Evolutionary conservation across 495 filamentous ascomycete species (phyloP).

Genomic region (Evernia prunastri): DNA sequence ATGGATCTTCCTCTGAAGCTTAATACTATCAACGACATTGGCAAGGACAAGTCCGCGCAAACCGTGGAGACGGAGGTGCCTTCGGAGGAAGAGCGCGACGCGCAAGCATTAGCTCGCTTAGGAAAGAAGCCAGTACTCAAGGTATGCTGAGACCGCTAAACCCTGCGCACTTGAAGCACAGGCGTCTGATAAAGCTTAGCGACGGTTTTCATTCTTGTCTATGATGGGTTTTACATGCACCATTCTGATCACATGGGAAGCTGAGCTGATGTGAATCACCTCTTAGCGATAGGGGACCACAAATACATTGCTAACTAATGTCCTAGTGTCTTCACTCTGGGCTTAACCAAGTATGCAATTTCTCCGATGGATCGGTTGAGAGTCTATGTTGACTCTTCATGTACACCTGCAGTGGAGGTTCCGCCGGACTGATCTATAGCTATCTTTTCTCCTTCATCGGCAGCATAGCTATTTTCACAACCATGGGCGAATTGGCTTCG

Average conservation of each 20-base stretch:
- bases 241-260: slow-evolving; percentile 47
- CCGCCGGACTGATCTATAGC: slow-evolving; percentile 36
- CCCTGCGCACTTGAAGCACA: neutral
- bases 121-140: slow-evolving; percentile 47
- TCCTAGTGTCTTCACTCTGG: neutral
- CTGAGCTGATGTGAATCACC: slow-evolving; percentile 12
- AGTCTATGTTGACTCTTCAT: slow-evolving; percentile 8
- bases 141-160: slow-evolving; percentile 20
- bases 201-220: slow-evolving; percentile 45
- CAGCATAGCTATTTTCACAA: slow-evolving; percentile 32
- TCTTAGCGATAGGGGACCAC: neutral
- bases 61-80: slow-evolving; percentile 8
- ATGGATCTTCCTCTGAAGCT: neutral
- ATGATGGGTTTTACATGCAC: slow-evolving; percentile 48
- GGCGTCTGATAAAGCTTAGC: slow-evolving; percentile 26
- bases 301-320: neutral
- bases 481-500: slow-evolving; percentile 35
- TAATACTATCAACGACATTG: neutral
- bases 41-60: neutral
- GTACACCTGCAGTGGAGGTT: slow-evolving; percentile 29
- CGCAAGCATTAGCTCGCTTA: slow-evolving; percentile 38
- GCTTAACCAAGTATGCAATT: neutral
- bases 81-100: slow-evolving; percentile 29
- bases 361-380: neutral
- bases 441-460: slow-evolving; percentile 38